Evolutionary conservation across 2,329 filamentous ascomycete genomes (phyloP), one percentile per base, ranked within the genome.

Genomic region (Immersiporthe knoxdaviesiana): DNA sequence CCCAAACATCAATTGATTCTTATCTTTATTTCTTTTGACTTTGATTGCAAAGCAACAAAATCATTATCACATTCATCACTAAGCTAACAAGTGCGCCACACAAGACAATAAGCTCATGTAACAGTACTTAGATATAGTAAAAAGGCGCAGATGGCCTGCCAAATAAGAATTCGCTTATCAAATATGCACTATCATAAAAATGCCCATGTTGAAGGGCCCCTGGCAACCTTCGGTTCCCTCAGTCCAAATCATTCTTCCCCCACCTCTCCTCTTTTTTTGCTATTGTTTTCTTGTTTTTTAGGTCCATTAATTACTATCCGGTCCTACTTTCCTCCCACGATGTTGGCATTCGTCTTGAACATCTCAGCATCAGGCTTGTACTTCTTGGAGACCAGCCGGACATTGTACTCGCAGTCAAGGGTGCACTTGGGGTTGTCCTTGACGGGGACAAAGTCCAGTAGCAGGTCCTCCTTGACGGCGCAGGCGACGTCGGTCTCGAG

Each of bases 361-460:
- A 63, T 63, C 39, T 30, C 41, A 8, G 61, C 39, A 18, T 63
- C 61, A 10, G 61, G 61, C 61, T 63, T 63, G 61, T 63, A 47
- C 27, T 63, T 63, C 39, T 47, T 44, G n/a, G 61, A 63, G 14
- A 63, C 39, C 24, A 63, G 61, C 24, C 61, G 83, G 69, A 82
- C 79, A 66, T 83, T 80, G 75, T 90, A 87, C 75, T 90, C 91
- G 70, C 91, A 89, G 74, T 91, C 89, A 1, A 89, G 91, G 1
- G 87, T 87, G 60, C 91, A 18, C 84, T 87, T 74, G 74, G 87
- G 88, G 80, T 89, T 89, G 41, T 84, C 84, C 61, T 63, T 63
- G 61, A 47, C 41, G 41, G 61, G 61, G 8, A 47, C 16, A 18
- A 67, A 67, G 58, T 67, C 56, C 11, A 67, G 41, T 44, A 67